phyloP scores from a whole-genome alignment of 208 protist species.

The Porcisia deanei region DNA sequence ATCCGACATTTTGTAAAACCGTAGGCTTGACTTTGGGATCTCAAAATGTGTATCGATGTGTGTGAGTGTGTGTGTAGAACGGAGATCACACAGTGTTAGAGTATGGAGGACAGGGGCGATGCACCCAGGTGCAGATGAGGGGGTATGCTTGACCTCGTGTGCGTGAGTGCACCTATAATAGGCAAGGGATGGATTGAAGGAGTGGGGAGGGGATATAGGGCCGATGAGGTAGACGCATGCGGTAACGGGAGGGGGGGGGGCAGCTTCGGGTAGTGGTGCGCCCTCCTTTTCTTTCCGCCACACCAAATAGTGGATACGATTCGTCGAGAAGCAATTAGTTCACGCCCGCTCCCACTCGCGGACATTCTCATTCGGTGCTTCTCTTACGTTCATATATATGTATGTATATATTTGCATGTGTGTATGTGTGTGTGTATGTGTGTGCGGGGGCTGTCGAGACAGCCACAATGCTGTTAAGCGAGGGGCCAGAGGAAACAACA shows the following conservation, averaged over 20 bases:
- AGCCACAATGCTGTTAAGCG: no score
- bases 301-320: background rate
- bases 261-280: background rate
- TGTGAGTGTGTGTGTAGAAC: background rate
- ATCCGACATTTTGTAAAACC: conserved; percentile 13
- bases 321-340: background rate
- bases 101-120: background rate
- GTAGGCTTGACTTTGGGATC: background rate
- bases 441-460: no score
- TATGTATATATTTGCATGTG: background rate
- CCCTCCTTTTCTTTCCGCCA: background rate
- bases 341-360: background rate
- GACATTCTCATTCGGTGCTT: background rate
- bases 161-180: background rate
- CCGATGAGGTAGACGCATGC: background rate
- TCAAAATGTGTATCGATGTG: background rate
- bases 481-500: no score
- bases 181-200: background rate
- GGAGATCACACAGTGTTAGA: background rate
- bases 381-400: background rate
- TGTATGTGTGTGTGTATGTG: background rate
- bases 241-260: background rate
- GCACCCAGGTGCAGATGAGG: background rate
- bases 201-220: background rate
- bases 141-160: background rate